Conservation (phyloP, 805 yeast species). For the Pichia sporocuriosa region DNA sequence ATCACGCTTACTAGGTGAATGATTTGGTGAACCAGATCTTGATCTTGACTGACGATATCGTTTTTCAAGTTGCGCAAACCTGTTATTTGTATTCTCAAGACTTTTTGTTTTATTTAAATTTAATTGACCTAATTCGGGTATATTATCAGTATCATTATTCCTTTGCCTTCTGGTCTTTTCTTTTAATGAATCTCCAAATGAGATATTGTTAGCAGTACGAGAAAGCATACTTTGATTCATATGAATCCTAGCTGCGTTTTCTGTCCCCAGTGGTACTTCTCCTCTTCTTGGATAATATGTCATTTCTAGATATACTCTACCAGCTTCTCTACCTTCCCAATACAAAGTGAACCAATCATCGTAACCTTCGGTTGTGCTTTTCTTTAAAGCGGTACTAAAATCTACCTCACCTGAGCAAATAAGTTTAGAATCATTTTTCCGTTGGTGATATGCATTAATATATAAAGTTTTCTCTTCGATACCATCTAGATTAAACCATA, state of each 20-base stretch:
- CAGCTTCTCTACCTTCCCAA: constrained; percentile 70
- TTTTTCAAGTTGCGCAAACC: background rate
- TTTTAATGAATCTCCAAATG: constrained; percentile 1
- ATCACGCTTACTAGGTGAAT: constrained; percentile 3
- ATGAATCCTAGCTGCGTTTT: constrained; percentile 17
- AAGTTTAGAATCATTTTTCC: constrained; percentile 77
- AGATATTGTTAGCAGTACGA: background rate
- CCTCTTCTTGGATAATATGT: constrained; percentile 67
- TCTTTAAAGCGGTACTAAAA: constrained; percentile 62
- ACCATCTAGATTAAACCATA: constrained; percentile 58
- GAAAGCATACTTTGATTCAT: constrained; percentile 2
- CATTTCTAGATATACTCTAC: constrained; percentile 84
- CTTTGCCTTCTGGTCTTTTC: background rate
- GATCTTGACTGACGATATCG: background rate
- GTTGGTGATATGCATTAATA: constrained; percentile 76
- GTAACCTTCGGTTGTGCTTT: constrained; percentile 64
- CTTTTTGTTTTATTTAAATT: background rate
- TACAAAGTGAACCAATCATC: constrained; percentile 79
- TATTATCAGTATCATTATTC: constrained; percentile 5
- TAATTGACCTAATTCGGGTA: constrained; percentile 10
- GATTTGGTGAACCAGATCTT: background rate
- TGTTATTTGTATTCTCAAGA: background rate
- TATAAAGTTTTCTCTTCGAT: constrained; percentile 58
- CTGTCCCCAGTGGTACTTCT: constrained; percentile 26
- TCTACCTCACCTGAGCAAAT: constrained; percentile 80